A percentile compares a stretch with the other conserved stretches of the same genome.
Conservation (phyloP, 2,329 filamentous ascomycete genomes). For the Fusarium guadeloupense region DNA sequence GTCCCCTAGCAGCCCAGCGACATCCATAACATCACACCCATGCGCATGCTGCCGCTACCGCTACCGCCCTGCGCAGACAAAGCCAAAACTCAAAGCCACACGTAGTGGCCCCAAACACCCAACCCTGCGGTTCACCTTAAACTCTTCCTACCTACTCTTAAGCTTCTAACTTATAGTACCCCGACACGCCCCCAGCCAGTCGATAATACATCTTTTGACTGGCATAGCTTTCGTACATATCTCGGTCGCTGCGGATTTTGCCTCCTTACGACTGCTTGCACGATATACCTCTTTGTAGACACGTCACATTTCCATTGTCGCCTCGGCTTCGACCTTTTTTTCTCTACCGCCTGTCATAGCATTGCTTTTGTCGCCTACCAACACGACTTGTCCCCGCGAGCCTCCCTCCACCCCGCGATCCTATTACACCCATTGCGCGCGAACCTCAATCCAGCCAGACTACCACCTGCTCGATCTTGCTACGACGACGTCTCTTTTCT, state of each 20-base stretch:
- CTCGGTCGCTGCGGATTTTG: constrained; percentile 7
- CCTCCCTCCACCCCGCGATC: constrained; percentile 38
- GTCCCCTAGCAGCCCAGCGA: constrained; percentile 4
- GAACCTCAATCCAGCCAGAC: constrained; percentile 8
- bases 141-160: constrained; percentile 32
- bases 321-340: constrained; percentile 7
- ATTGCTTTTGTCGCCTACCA: constrained; percentile 35
- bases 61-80: constrained; percentile 25
- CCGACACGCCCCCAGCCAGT: constrained; percentile 29
- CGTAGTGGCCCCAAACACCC: constrained; percentile 32
- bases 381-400: constrained; percentile 29
- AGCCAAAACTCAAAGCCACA: constrained; percentile 35
- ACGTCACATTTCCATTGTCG: constrained; percentile 7
- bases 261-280: constrained; percentile 13
- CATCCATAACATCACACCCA: constrained; percentile 25
- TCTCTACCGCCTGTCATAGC: constrained; percentile 13
- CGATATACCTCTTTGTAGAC: constrained; percentile 5
- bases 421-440: constrained; percentile 22
- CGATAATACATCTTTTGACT: constrained; percentile 32
- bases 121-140: constrained; percentile 42
- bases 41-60: constrained; percentile 21
- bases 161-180: constrained; percentile 19
- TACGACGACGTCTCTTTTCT: constrained; percentile 10
- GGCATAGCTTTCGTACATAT: constrained; percentile 32
- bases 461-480: constrained; percentile 12